A percentile compares a stretch with the other conserved stretches of the same genome.
Evolutionary conservation across 305 asterid genomes (phyloP).

Genomic region (Fraxinus nigra): DNA sequence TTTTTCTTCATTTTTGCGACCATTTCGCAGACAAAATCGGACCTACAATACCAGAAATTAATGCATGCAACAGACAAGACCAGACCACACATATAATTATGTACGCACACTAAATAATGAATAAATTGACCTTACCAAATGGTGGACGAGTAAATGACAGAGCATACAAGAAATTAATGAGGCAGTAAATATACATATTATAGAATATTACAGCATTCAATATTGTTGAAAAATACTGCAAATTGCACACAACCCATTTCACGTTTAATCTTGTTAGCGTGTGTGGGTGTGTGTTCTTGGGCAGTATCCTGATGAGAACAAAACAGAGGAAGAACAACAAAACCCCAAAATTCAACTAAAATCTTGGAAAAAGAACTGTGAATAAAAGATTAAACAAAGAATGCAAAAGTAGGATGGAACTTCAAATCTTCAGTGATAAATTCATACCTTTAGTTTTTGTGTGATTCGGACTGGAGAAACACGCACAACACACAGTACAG

Average conservation of each 20-base stretch:
- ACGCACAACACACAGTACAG: background rate
- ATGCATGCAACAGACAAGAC: background rate
- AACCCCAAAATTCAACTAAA: background rate
- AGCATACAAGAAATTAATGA: background rate
- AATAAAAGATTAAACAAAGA: background rate
- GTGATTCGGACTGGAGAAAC: background rate
- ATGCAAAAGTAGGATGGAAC: background rate
- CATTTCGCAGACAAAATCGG: slow-evolving; percentile 27
- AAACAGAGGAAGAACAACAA: background rate
- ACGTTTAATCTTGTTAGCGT: background rate
- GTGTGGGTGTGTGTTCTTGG: background rate
- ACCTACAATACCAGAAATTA: slow-evolving; percentile 22
- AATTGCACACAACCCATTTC: background rate
- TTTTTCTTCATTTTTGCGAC: slow-evolving; percentile 25
- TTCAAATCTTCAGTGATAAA: background rate
- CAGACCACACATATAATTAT: background rate
- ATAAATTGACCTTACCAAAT: background rate
- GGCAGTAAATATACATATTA: background rate
- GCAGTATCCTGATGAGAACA: background rate
- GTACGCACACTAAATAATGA: background rate
- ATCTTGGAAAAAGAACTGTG: background rate
- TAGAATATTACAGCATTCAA: background rate
- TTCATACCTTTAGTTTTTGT: background rate
- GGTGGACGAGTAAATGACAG: background rate
- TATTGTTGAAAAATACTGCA: background rate